Base-by-base conservation (phyloP, 2,329 filamentous ascomycete genomes). In the Phyllosticta citribraziliensis region DNA sequence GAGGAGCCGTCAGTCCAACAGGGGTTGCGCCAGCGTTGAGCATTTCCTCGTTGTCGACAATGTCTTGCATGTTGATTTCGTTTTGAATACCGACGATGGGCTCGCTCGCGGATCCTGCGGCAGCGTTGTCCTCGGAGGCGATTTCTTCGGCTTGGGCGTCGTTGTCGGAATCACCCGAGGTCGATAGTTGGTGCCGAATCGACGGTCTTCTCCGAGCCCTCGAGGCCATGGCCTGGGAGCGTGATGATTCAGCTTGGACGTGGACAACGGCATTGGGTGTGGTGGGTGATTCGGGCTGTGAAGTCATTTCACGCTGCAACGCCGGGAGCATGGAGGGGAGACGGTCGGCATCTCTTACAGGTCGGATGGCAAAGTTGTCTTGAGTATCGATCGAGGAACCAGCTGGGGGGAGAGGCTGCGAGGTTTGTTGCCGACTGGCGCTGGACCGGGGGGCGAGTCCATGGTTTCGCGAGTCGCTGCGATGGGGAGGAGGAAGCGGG, bases 171-270 rank as follows among this genome's bases (percentile, higher is more conserved):
- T 96, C 93, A 5, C 86, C 89, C n/a, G 89, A 94, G 56, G 82
- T 82, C 19, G 93, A 97, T 64, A 88, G 84, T 70, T 96, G 91
- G 69, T 97, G 93, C 62, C 91, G 85, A 67, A 97, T 94, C 0
- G 91, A 91, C 35, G 91, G 91, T 40, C 92, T 84, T 68, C 89
- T 82, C 57, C 88, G 82, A 19, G 83, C 78, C 62, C 86, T 80
- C 53, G 76, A 76, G 4, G 79, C 76, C 2, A 82, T 79, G 2
- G 80, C 80, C 22, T 80, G 62, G 11, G 57, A 33, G 50, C 58
- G 51, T 25, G 61, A 55, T 9, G 53, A 52, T 17, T 54, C 55
- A 22, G 55, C 55, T 52, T 57, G 60, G 54, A 20, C 54, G n/a
- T 55, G 54, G 6, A 53, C 52, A 52, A 56, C 52, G 52, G 72